Base-by-base conservation (phyloP, 73 alveolate species). In the Chromera velia region DNA sequence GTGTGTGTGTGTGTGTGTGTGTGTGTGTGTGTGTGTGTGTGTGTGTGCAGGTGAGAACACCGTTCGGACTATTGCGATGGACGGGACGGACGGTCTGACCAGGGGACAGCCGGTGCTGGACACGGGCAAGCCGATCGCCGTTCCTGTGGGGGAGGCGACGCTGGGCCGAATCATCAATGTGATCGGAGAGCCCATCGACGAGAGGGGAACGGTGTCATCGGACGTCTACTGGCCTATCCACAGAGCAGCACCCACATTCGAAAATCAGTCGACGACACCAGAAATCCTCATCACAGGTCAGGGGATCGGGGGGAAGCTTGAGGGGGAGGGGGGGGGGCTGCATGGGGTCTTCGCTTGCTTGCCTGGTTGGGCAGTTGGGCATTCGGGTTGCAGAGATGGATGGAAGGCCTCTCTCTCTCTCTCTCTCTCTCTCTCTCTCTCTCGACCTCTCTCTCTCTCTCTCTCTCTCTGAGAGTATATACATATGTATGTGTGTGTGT, bases 141-240 rank as follows among this genome's bases (percentile, higher is more conserved):
- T 94, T 47, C 99, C 99, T 28, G 99, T 94, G 47, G 98, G 98
- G 4, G 96, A 96, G 70, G 97, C 88, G 71, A 86, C 95, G 74
- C 85, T 94, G 32, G 98, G 98, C 72, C 91, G 98, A 73, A 94
- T 94, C 87, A 91, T 94, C 83, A 94, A 93, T 82, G 97, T 94
- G 80, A 94, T 93, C 89, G 98, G 99, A 27, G 99, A 94, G 87
- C 98, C 98, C 69, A 94, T 93, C 73, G 99, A 94, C 72, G 96
- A 94, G 88, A 91, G 91, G 87, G 96, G 96, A 9, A 94, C 96
- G 33, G 78, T 91, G 32, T 84, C 86, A 32, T 81, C 96, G 40
- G 77, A 74, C 28, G 82, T 74, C 49, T 62, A 65, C 85, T 67
- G 72, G 71, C 96, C 96, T 46, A 91, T 91, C 76, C 96, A 91